A percentile compares a stretch with the other conserved stretches of the same genome.
Evolutionary conservation across 208 protist genomes (phyloP).

Genomic region (Acanthamoeba culbertsoni): DNA sequence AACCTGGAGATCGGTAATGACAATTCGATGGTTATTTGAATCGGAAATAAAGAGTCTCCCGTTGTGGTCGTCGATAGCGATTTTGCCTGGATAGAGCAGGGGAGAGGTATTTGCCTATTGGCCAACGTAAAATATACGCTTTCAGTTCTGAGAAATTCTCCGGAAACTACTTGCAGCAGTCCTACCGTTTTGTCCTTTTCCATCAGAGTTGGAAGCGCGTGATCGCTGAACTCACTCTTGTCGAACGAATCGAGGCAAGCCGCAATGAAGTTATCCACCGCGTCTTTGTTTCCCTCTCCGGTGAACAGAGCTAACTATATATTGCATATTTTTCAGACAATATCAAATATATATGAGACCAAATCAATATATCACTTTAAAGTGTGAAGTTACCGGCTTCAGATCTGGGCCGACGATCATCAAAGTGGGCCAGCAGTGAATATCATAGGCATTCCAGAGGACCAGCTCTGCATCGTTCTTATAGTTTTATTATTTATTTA

Average conservation of each 20-base stretch:
- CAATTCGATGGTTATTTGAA: constrained; percentile 11
- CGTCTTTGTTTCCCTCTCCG: not conserved
- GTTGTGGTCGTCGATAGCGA: not conserved
- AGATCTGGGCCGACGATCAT: not conserved
- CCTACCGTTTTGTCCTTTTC: not conserved
- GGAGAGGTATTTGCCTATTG: not conserved
- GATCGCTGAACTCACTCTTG: not conserved
- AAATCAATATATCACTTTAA: not conserved
- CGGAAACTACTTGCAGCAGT: no score
- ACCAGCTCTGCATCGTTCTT: not conserved
- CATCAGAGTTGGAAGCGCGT: not conserved
- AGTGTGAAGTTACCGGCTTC: not conserved
- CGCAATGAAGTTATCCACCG: not conserved
- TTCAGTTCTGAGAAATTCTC: no score
- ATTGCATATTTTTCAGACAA: no score
- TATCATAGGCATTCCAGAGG: constrained; percentile 4
- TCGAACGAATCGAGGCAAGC: not conserved
- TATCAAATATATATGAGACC: no score
- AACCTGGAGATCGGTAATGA: not conserved
- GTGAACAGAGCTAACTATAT: not conserved
- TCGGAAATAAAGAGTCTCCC: constrained; percentile 22
- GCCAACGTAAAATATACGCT: no score
- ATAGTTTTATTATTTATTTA: not conserved
- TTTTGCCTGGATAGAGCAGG: not conserved
- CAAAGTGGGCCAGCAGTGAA: constrained; percentile 7